Percentiles rank a stretch among this genome's conserved stretches.
Conservation (phyloP, 257 asterid species). For the Solanum tarapatanum region DNA sequence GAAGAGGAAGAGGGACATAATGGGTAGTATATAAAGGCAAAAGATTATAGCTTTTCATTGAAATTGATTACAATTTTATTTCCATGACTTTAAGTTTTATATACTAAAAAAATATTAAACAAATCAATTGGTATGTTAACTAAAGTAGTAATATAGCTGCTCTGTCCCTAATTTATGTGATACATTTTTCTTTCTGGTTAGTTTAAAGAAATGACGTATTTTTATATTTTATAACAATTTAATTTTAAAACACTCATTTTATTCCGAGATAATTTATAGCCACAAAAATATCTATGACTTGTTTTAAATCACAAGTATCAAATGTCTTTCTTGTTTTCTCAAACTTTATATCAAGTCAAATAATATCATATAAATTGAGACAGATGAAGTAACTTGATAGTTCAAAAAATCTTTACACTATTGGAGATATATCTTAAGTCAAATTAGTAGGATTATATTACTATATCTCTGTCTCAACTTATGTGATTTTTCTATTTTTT, state of each 20-base stretch:
- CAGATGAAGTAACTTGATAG: background rate
- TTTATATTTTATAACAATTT: no score
- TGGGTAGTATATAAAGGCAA: slow-evolving; percentile 41
- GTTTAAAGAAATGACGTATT: rapidly evolving
- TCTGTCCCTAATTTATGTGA: background rate
- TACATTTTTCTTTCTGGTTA: background rate
- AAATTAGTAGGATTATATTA: background rate
- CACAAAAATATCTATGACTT: no score
- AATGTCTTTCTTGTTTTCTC: no score
- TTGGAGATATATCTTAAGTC: background rate
- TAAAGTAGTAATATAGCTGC: background rate
- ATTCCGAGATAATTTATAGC: no score
- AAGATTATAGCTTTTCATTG: slow-evolving; percentile 17
- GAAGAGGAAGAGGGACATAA: slow-evolving; percentile 14
- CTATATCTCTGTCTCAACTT: background rate
- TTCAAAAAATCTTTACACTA: background rate
- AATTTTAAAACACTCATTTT: no score
- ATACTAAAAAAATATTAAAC: background rate
- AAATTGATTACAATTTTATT: background rate
- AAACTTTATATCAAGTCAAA: no score
- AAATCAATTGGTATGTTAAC: background rate
- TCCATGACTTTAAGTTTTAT: background rate
- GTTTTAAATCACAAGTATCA: no score
- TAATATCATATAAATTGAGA: no score
- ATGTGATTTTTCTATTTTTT: background rate